phyloP scores from a whole-genome alignment of 331 rosid species.

The Dryas integrifolia region DNA sequence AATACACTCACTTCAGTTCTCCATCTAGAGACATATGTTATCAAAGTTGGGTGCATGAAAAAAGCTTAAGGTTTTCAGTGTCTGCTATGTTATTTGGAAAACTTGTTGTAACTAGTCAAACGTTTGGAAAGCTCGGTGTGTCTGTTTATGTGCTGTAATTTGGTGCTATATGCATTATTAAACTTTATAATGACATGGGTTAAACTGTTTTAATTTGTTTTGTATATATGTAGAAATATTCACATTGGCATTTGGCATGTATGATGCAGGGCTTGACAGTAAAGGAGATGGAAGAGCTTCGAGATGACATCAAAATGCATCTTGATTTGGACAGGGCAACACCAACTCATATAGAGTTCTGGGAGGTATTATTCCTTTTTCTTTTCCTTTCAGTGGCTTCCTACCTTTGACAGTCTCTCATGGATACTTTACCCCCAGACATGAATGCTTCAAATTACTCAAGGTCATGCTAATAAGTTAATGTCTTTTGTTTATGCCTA shows the following conservation, averaged over 20 bases:
- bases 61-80: background rate
- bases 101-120: background rate
- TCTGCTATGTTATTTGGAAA: background rate
- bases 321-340: conserved; percentile 94
- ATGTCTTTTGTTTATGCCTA: background rate
- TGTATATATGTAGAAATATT: background rate
- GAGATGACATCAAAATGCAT: conserved; percentile 97
- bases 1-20: background rate
- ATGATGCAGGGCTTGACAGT: conserved; percentile 82
- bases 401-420: background rate
- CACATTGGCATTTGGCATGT: conserved; percentile 26
- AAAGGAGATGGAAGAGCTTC: conserved; percentile 92
- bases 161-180: background rate
- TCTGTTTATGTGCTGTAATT: background rate
- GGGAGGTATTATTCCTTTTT: conserved; percentile 67
- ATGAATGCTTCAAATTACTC: background rate
- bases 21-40: background rate
- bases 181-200: background rate
- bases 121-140: conserved; percentile 5
- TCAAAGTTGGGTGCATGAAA: background rate
- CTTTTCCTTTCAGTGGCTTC: conserved; percentile 14
- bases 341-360: conserved; percentile 79
- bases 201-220: background rate
- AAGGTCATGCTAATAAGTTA: background rate
- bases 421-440: background rate